These are phyloP conservation scores for Cnidoscolus chayamansa DNA, from an alignment of 441 rosid genomes.

Conservation along the genomic window DNA sequence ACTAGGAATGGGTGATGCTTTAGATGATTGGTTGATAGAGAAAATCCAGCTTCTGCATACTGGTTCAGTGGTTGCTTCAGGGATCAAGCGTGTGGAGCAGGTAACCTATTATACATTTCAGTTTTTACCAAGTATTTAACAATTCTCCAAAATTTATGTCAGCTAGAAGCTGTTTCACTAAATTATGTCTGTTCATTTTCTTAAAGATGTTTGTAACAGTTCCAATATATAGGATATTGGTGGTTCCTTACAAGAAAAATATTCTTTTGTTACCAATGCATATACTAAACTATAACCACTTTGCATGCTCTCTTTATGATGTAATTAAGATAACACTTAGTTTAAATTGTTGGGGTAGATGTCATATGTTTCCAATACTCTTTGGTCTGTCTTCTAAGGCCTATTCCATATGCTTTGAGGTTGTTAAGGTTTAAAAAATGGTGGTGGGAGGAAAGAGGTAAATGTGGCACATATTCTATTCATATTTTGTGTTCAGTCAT, in stretches of 20 bases:
- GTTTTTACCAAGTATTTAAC: neutral
- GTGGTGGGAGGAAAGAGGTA: neutral
- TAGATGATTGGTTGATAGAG: conserved; percentile 97
- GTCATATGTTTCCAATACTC: neutral
- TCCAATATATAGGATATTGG: neutral
- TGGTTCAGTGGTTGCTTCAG: conserved; percentile 92
- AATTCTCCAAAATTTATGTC: neutral
- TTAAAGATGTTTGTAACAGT: neutral
- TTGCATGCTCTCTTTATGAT: neutral
- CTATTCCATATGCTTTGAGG: neutral
- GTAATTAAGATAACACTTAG: neutral
- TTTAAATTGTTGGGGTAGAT: neutral
- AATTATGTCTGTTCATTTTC: neutral
- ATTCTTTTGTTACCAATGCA: neutral
- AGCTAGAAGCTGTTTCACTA: neutral
- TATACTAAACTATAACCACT: neutral
- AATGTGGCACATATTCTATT: neutral
- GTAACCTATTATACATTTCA: conserved; percentile 35
- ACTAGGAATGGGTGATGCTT: conserved; percentile 99
- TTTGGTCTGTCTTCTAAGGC: neutral
- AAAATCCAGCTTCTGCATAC: conserved; percentile 83
- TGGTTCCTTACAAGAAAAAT: neutral
- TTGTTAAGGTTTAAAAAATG: conserved; percentile 1
- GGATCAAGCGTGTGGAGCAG: conserved; percentile 83
- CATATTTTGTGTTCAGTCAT: neutral